A percentile compares a stretch with the other conserved stretches of the same genome.
These are phyloP conservation scores for Auriscalpium microsporum DNA, from an alignment of 768 basidiomycete genomes.

Conservation along the genomic window DNA sequence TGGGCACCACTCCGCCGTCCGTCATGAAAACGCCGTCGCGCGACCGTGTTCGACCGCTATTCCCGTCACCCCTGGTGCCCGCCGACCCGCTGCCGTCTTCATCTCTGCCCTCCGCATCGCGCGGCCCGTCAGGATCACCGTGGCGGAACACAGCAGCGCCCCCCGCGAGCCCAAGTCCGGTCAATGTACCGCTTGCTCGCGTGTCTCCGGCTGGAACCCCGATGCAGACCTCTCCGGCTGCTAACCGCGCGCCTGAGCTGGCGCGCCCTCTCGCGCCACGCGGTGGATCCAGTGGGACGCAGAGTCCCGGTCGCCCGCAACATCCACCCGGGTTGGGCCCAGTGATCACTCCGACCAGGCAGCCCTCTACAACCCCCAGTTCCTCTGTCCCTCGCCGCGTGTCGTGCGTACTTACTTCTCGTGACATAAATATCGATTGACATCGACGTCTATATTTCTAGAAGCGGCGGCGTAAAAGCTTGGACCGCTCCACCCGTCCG, in stretches of 20 bases:
- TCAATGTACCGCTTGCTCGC: conserved; percentile 9
- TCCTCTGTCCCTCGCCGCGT: conserved; percentile 31
- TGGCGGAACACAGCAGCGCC: conserved; percentile 1
- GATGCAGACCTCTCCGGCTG: conserved; percentile 16
- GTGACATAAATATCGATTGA: not conserved
- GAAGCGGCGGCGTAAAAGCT: conserved; percentile 37
- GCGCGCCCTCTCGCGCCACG: not conserved
- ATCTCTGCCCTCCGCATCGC: not conserved
- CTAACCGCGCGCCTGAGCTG: conserved; percentile 7
- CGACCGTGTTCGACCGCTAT: not conserved
- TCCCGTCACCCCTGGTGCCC: not conserved
- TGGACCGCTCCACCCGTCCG: conserved; percentile 57
- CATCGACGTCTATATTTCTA: not conserved
- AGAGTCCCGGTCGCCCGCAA: conserved; percentile 12
- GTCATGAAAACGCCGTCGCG: conserved; percentile 8
- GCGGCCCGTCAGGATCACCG: not conserved
- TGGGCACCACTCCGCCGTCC: not conserved
- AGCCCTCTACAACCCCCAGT: conserved; percentile 22
- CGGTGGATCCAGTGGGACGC: not conserved
- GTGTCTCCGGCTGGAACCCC: conserved; percentile 14
- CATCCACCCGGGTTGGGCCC: conserved; percentile 46
- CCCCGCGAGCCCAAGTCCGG: not conserved
- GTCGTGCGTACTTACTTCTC: conserved; percentile 33
- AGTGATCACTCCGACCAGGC: conserved; percentile 52
- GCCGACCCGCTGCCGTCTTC: not conserved